phyloP scores from a whole-genome alignment of 345 rosid species.

The Sisymbrium irio region DNA sequence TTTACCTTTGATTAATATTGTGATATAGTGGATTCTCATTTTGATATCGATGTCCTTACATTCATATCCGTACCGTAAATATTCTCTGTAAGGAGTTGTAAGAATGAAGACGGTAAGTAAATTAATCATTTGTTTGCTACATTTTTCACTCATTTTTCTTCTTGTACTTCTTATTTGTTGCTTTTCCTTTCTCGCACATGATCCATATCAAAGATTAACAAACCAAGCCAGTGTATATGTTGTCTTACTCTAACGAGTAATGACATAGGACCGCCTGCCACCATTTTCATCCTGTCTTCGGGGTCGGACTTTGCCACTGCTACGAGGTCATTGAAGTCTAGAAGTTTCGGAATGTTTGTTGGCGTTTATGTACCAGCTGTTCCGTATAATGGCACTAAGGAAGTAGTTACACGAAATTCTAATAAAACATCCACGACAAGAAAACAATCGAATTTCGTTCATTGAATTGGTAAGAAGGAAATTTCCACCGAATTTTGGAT shows the following conservation, averaged over 20 bases:
- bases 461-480: too few species aligned
- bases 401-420: neutral
- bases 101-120: neutral
- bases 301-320: neutral
- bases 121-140: neutral
- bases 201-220: neutral
- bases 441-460: neutral
- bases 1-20: neutral
- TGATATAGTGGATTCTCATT: neutral
- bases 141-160: neutral
- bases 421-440: neutral
- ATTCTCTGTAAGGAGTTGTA: neutral
- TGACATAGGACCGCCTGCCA: neutral
- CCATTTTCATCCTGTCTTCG: neutral
- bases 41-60: neutral
- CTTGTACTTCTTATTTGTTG: neutral
- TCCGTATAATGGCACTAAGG: neutral
- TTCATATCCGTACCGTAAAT: neutral
- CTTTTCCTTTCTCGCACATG: neutral
- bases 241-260: neutral
- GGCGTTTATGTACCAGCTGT: neutral
- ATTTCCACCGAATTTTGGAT: too few species aligned
- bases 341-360: neutral
- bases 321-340: neutral
- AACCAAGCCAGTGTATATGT: neutral